Conservation (phyloP, 768 basidiomycete species). For the Collybiopsis confluens region DNA sequence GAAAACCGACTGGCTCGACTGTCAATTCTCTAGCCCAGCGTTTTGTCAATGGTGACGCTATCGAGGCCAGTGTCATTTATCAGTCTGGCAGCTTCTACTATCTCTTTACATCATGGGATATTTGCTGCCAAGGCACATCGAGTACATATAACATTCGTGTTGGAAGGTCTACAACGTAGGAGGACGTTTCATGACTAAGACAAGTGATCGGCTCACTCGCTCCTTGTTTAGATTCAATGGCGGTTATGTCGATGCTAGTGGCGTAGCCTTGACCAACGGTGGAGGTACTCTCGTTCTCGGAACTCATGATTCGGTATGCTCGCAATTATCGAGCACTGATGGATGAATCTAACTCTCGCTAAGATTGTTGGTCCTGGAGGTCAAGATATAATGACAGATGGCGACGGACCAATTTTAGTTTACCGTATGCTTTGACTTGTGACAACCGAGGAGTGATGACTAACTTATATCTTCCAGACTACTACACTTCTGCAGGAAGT, state of each 20-base stretch:
- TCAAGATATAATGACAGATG: constrained; percentile 43
- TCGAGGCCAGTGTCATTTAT: constrained; percentile 46
- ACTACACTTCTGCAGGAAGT: constrained; percentile 44
- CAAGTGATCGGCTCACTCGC: background rate
- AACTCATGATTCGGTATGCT: constrained; percentile 37
- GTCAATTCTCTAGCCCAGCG: constrained; percentile 39
- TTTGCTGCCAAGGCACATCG: constrained; percentile 43
- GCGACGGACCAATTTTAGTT: constrained; percentile 42
- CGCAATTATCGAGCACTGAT: background rate
- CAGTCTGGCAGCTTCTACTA: constrained; percentile 45
- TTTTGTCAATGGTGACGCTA: constrained; percentile 31
- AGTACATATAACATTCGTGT: constrained; percentile 62
- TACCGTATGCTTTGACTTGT: constrained; percentile 35
- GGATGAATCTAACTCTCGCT: background rate
- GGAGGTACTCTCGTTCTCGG: constrained; percentile 50
- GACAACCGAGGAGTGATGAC: too few species aligned
- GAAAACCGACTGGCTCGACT: constrained; percentile 32
- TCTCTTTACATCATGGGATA: constrained; percentile 54
- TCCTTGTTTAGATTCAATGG: constrained; percentile 31
- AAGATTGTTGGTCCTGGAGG: constrained; percentile 54
- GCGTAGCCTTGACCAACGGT: constrained; percentile 40
- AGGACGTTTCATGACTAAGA: background rate
- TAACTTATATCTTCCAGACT: constrained; percentile 27
- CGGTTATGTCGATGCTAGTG: constrained; percentile 42
- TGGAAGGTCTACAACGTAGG: constrained; percentile 41